Evolutionary conservation across 169 alveolate species (phyloP).

Genomic region (Cryptosporidium sp.): DNA sequence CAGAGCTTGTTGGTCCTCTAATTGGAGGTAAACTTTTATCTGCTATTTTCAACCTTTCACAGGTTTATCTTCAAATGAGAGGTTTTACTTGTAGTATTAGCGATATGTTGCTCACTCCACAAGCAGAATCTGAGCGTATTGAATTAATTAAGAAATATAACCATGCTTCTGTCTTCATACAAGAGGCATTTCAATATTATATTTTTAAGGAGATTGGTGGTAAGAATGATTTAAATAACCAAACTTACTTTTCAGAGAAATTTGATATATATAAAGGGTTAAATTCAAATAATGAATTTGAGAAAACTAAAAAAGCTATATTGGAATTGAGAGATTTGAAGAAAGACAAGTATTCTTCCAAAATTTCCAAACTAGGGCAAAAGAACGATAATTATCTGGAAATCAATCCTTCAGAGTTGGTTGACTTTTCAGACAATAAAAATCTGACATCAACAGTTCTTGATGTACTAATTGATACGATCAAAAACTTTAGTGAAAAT

Average conservation of each 20-base stretch:
- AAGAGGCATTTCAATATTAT: constrained; percentile 55
- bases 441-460: not conserved
- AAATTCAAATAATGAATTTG: not conserved
- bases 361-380: not conserved
- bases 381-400: not conserved
- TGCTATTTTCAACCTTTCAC: constrained; percentile 91
- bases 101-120: constrained; percentile 90
- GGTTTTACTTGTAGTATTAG: constrained; percentile 96
- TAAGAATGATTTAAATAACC: constrained; percentile 33
- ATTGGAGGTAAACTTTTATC: constrained; percentile 93
- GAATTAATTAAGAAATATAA: constrained; percentile 78
- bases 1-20: constrained; percentile 93
- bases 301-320: not conserved
- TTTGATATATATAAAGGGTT: not conserved
- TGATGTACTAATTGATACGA: not conserved
- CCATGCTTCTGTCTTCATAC: constrained; percentile 65
- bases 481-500: not conserved
- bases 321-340: constrained; percentile 26
- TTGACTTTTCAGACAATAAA: constrained; percentile 20
- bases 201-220: constrained; percentile 49
- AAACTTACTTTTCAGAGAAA: constrained; percentile 14
- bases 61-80: constrained; percentile 90
- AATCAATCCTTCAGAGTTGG: not conserved
- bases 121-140: constrained; percentile 87
- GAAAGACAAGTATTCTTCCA: not conserved